These are phyloP conservation scores for Mucor circinelloides DNA, from an alignment of 371 early-diverging fungal genomes.

Conservation along the genomic window DNA sequence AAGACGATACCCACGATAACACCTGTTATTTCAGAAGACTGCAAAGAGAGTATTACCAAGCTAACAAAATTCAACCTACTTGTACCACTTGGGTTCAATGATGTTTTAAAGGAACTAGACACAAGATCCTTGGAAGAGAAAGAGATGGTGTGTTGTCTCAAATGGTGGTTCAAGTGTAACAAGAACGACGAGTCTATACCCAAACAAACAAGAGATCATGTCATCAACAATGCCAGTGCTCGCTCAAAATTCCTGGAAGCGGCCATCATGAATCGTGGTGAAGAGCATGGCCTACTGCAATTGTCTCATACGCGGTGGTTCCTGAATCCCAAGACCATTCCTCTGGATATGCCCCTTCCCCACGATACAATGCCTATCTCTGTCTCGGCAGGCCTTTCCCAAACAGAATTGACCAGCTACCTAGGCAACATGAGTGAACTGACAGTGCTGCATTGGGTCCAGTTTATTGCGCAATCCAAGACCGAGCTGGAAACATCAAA, in stretches of 20 bases:
- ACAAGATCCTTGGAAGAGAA: conserved; percentile 49
- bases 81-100: conserved; percentile 51
- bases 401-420: conserved; percentile 54
- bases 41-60: conserved; percentile 61
- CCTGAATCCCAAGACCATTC: conserved; percentile 64
- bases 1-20: conserved; percentile 68
- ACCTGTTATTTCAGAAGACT: conserved; percentile 43
- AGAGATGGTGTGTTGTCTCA: conserved; percentile 73
- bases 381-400: conserved; percentile 63
- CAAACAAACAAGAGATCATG: conserved; percentile 1
- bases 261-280: conserved; percentile 44
- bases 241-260: conserved; percentile 33
- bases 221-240: not conserved
- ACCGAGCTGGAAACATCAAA: conserved; percentile 56
- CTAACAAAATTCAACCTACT: conserved; percentile 47
- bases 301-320: conserved; percentile 52
- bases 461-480: conserved; percentile 46
- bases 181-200: conserved; percentile 23
- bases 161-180: conserved; percentile 74
- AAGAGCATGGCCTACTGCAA: conserved; percentile 42
- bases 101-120: conserved; percentile 71
- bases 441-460: conserved; percentile 64
- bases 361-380: conserved; percentile 61
- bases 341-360: conserved; percentile 67
- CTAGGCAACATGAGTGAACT: conserved; percentile 69